Base-by-base conservation (phyloP, 2,329 filamentous ascomycete genomes). In the Phymatotrichopsis omnivora region DNA sequence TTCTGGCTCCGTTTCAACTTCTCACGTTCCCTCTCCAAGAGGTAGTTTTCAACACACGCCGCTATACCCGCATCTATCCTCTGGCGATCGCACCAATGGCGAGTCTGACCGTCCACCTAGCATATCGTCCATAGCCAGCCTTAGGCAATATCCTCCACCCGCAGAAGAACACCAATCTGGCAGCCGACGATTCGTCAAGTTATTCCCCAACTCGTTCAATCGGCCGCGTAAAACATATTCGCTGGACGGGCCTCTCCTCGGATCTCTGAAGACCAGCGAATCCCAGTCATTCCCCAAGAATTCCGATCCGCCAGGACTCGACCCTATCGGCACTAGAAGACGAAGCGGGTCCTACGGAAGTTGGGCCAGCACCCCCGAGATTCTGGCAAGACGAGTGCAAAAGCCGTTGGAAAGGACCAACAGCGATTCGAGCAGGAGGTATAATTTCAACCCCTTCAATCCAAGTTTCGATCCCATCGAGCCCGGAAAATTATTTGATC, bases 221-320 rank as follows among this genome's bases (percentile, higher is more conserved):
- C 56, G 56, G 14, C 55, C 53, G 2, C 76, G 75, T 32, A 72
- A 73, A 20, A 67, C 73, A 4, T 85, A 85, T 62, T 70, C 70
- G 0, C 59, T 71, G 5, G 71, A 74, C 7, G 73, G 74, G 23
- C 79, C 78, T 5, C 68, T 73, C 1, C 63, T 86, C 6, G 84
- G 84, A 1, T 77, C 73, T 16, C 66, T 87, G 11, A 84, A 83
- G 58, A 65, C 74, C 23, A 73, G 75, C 0, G 82, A 89, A 60
- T 86, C 82, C 57, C 82, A 85, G 59, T 89, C 84, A 0, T 76
- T 91, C 54, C 84, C 84, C 5, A 65, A 69, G 25, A 51, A 57
- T 12, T 63, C 68, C 35, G 68, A 70, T 22, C 61, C 61, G 36
- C 62, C 53, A 5, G 58, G 58, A 3, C 49, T 61, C 10, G 66